phyloP scores from a whole-genome alignment of 257 asterid species.

The Nemophila menziesii region DNA sequence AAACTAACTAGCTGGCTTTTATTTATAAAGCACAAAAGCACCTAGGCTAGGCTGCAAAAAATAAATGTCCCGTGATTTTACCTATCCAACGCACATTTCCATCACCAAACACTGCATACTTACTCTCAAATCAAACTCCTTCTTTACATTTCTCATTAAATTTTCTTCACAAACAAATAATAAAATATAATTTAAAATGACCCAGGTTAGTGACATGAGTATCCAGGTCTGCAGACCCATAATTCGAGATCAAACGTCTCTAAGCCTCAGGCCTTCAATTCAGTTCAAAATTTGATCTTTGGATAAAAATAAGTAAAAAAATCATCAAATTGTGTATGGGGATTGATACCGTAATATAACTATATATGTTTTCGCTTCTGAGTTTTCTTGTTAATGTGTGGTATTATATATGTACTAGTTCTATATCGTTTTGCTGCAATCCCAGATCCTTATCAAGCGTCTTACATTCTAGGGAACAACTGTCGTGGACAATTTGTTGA shows the following conservation, averaged over 20 bases:
- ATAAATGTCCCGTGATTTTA: too few relatives aligned
- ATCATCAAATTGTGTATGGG: constrained; percentile 33
- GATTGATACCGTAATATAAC: too few relatives aligned
- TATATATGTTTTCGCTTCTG: constrained; percentile 35
- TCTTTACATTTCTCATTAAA: too few relatives aligned
- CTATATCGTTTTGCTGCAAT: constrained; percentile 45
- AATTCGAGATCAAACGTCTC: constrained; percentile 23
- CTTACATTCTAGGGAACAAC: constrained; percentile 65
- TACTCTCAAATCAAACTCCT: too few relatives aligned
- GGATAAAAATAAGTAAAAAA: constrained; percentile 31
- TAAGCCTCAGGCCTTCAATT: constrained; percentile 19
- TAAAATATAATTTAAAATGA: constrained; percentile 14
- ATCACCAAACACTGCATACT: too few relatives aligned
- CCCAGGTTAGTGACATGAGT: constrained; percentile 42
- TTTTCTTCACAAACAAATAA: not conserved
- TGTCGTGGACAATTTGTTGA: constrained; percentile 76
- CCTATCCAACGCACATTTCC: too few relatives aligned
- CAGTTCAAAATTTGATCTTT: constrained; percentile 33
- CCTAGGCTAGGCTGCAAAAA: too few relatives aligned
- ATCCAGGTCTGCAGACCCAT: constrained; percentile 34
- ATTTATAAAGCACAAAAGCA: too few relatives aligned
- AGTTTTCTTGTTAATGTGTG: constrained; percentile 14
- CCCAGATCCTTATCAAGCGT: constrained; percentile 36
- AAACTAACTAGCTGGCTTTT: too few relatives aligned
- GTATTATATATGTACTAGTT: too few relatives aligned